Base-by-base conservation (phyloP, 2,329 filamentous ascomycete genomes). In the Lasiodiplodia theobromae region DNA sequence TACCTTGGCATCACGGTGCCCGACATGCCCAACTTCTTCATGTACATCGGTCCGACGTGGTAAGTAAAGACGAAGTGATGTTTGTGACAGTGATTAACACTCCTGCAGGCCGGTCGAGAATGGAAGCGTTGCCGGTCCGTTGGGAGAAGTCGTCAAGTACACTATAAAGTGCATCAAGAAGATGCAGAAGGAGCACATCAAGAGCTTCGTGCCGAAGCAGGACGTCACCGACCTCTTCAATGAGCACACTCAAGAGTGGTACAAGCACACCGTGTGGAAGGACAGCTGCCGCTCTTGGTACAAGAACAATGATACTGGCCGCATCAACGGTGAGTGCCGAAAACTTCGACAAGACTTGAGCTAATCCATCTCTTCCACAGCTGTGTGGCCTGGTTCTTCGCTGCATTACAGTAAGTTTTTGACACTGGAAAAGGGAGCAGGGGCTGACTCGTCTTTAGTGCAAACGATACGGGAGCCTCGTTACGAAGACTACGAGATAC, bases 181-280 rank as follows among this genome's bases (percentile, higher is more conserved):
- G 72, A 82, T 83, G 79, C 82, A 84, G 70, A 79, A 77, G 44
- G 82, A 83, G 54, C 80, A 82, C 69, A 79, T 84, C 71, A 78
- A 77, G 38, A 78, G 75, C 65, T 82, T 77, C 78, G 76, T 77
- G 3, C 80, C 82, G 0, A 74, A 75, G 16, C 80, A 82, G 68
- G 77, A 79, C 18, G 77, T 82, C 47, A 82, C 80, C 0, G 80
- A 82, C 44, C 49, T 31, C 6, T 84, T 83, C 75, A 83, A 83
- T 69, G 77, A 77, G 28, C 81, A 84, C 66, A 76, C 78, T 3
- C 78, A 84, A 71, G 81, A 83, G 68, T 85, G 81, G 81, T 78
- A 84, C 71, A 84, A 82, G 72, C 80, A 84, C 68, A 85, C 82
- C 0, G 82, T 85, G 8, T 86, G 82, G 82, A 83, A 81, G 68